A percentile compares a stretch with the other conserved stretches of the same genome.
Conservation (phyloP, 208 protist genomes). For the Acanthamoeba culbertsoni region DNA sequence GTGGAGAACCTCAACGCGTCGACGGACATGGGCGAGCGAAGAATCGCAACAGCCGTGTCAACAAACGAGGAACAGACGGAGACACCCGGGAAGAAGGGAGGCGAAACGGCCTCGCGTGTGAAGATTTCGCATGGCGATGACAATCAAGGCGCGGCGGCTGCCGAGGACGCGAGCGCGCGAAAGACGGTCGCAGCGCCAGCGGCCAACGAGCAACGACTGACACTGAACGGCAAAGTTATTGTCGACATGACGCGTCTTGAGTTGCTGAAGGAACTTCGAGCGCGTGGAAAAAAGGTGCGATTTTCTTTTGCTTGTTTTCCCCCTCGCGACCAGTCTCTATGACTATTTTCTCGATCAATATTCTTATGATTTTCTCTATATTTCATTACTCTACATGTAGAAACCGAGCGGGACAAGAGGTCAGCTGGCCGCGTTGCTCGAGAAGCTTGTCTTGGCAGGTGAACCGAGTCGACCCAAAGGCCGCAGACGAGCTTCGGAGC, state of each 20-base stretch:
- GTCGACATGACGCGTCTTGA: constrained; percentile 10
- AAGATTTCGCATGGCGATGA: constrained; percentile 28
- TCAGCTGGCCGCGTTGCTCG: not conserved
- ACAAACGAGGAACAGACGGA: not conserved
- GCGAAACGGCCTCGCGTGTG: not conserved
- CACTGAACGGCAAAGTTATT: not conserved
- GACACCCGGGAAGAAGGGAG: not conserved
- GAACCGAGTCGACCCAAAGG: not conserved
- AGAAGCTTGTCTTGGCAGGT: not conserved
- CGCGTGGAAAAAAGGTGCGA: not conserved
- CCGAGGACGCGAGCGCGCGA: not conserved
- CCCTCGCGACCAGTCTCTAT: not conserved
- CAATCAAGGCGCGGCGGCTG: no score
- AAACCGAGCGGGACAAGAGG: not conserved
- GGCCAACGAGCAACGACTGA: not conserved
- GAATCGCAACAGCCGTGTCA: not conserved
- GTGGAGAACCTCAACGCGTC: not conserved
- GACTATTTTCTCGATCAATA: not conserved
- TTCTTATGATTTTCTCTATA: not conserved
- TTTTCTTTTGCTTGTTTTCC: not conserved
- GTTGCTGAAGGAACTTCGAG: not conserved
- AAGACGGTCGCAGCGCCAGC: not conserved
- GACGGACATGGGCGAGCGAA: not conserved
- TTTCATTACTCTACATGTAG: not conserved
- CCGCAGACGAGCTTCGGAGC: not conserved